Evolutionary conservation across 2,329 filamentous ascomycete genomes (phyloP).

Genomic region (Neonectria faginata): DNA sequence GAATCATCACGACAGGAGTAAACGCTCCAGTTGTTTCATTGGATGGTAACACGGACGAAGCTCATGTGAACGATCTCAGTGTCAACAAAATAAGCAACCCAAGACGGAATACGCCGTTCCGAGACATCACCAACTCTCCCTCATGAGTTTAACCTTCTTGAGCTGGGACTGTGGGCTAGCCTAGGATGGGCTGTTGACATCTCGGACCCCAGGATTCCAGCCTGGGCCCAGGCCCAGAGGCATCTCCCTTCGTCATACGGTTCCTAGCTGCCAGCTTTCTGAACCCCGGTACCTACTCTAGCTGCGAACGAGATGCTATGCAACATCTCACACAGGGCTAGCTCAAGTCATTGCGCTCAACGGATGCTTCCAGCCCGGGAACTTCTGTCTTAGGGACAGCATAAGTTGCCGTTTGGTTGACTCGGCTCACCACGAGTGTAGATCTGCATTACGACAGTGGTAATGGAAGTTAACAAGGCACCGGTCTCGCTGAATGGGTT

Average conservation of each 20-base stretch:
- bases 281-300: not conserved
- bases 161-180: not conserved
- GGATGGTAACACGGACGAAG: not conserved
- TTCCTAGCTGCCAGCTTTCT: not conserved
- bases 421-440: not conserved
- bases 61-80: not conserved
- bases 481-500: not conserved
- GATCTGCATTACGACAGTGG: not conserved
- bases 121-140: conserved; percentile 1
- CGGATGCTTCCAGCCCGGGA: not conserved
- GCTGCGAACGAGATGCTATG: not conserved
- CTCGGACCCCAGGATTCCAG: not conserved
- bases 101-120: conserved; percentile 4
- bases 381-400: too few relatives aligned
- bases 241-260: not conserved
- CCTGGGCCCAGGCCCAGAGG: not conserved
- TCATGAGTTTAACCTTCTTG: not conserved
- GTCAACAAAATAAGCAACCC: not conserved
- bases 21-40: not conserved
- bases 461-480: too few relatives aligned
- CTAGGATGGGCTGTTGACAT: not conserved
- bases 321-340: not conserved
- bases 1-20: not conserved
- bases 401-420: not conserved
- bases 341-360: not conserved